Evolutionary conservation across 1,139 yeast species (phyloP), one percentile per base, ranked within the genome.

Genomic region (Candida sp.): DNA sequence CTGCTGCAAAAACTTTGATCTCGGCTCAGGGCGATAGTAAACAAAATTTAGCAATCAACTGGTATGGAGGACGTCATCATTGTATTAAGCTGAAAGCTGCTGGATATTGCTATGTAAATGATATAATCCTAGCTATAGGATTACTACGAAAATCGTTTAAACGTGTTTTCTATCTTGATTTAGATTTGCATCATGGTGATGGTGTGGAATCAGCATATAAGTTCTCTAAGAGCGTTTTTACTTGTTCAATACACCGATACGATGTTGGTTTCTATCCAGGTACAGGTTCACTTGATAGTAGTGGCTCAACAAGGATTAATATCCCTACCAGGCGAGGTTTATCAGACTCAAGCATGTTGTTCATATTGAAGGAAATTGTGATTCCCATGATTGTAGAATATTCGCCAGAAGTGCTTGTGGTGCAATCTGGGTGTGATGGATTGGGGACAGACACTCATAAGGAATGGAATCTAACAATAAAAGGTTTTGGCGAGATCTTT

Each of bases 31-130:
- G 41, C 33, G 33, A 38, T 9, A 34, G 33, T 2, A 51, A 52
- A 22, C 62, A 59, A 36, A 54, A 61, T 4, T 64, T 82, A 2
- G 83, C 76, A 0, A 69, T 86, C 38, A 84, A 84, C 54, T 86
- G 91, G 91, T 79, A 80, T 53, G 95, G 95, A 2, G 95, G 95
- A 1, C 61, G 95, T 41, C 95, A 86, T 55, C 95, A 86, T 59
- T 82, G 84, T 5, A 66, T 63, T 35, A 76, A 75, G 50, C 56
- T 72, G 0, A 64, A 57, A 35, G 87, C 89, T 1, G 72, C 86
- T 11, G 95, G 95, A 4, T 86, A 83, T 54, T 86, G 95, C 56
- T 86, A 86, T 53, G 65, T 84, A 5, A 85, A 86, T 52, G 95
- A 86, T 55, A 73, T 82, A 5, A 82, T 79, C 0, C 55, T 86